phyloP scores from a whole-genome alignment of 1,139 yeast genomes.

The Suhomyces bokatorum region DNA sequence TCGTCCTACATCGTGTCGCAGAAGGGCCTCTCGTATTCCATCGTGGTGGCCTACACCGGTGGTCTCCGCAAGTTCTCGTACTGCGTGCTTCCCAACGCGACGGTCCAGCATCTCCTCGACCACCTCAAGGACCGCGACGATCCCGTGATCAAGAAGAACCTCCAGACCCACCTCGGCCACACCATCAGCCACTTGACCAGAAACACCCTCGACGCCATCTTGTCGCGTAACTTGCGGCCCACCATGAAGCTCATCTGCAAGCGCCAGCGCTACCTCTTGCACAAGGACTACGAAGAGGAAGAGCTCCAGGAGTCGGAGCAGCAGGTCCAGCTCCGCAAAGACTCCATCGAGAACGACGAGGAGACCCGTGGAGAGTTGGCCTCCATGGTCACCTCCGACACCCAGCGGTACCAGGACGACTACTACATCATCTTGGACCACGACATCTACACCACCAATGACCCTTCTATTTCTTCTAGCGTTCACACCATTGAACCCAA shows the following conservation, averaged over 20 bases:
- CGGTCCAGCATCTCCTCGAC: slow-evolving; percentile 24
- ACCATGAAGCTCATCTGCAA: slow-evolving; percentile 44
- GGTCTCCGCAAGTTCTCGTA: slow-evolving; percentile 46
- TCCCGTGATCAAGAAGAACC: slow-evolving; percentile 2
- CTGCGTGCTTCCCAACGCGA: slow-evolving; percentile 39
- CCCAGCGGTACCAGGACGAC: slow-evolving; percentile 31
- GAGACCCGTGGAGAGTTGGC: slow-evolving; percentile 1
- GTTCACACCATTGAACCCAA: slow-evolving; percentile 12
- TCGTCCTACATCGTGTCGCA: slow-evolving; percentile 41
- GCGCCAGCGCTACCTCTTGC: slow-evolving; percentile 50
- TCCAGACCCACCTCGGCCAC: slow-evolving; percentile 14
- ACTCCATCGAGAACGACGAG: slow-evolving; percentile 7
- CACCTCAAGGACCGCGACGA: slow-evolving; percentile 32
- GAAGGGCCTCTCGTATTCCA: slow-evolving; percentile 25
- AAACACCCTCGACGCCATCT: slow-evolving; percentile 34
- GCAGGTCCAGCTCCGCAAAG: slow-evolving; percentile 7
- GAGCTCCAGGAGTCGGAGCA: slow-evolving; percentile 9
- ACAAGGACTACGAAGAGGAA: slow-evolving; percentile 23
- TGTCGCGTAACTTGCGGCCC: slow-evolving; percentile 50
- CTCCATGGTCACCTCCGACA: slow-evolving; percentile 2
- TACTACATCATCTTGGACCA: slow-evolving; percentile 38
- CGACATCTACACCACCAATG: slow-evolving; percentile 39
- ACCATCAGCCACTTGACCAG: slow-evolving; percentile 26
- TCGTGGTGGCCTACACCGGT: slow-evolving; percentile 40
- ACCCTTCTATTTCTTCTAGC: slow-evolving; percentile 18